A percentile compares a stretch with the other conserved stretches of the same genome.
Evolutionary conservation across 352 stramenopile species (phyloP).

Genomic region (Pythium scleroteichum): DNA sequence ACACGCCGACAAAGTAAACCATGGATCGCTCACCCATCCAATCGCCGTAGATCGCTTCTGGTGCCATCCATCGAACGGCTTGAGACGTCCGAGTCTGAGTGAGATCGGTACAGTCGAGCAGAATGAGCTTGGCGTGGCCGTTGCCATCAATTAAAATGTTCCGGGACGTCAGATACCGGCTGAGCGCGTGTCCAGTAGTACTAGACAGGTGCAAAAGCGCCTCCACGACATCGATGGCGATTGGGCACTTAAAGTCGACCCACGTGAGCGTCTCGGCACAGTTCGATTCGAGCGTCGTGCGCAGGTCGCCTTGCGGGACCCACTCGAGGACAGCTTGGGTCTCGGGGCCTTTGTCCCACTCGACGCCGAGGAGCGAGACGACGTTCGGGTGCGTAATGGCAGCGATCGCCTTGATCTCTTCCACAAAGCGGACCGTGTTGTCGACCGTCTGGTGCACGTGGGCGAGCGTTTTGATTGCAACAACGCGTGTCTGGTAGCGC

Average conservation of each 20-base stretch:
- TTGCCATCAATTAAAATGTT: conserved; percentile 71
- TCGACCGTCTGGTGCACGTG: conserved; percentile 52
- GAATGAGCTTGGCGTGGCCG: conserved; percentile 58
- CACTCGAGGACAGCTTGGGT: conserved; percentile 72
- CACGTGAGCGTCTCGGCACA: conserved; percentile 44
- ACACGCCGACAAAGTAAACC: conserved; percentile 35
- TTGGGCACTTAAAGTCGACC: conserved; percentile 68
- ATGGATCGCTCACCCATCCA: conserved; percentile 17
- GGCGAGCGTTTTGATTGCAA: conserved; percentile 64
- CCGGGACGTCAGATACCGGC: conserved; percentile 67
- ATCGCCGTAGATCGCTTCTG: conserved; percentile 24
- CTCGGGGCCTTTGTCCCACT: conserved; percentile 53
- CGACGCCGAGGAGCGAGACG: conserved; percentile 62
- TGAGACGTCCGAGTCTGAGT: conserved; percentile 46
- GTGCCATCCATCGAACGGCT: conserved; percentile 43
- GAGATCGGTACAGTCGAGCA: conserved; percentile 66
- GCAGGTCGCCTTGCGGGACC: conserved; percentile 67
- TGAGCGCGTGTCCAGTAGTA: conserved; percentile 40
- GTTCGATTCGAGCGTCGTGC: conserved; percentile 45
- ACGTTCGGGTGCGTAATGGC: conserved; percentile 64
- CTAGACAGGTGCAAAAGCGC: conserved; percentile 71
- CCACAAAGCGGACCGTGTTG: conserved; percentile 53
- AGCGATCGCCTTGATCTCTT: conserved; percentile 56
- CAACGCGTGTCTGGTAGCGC: conserved; percentile 56
- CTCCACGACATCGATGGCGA: conserved; percentile 69